Percentiles rank a stretch among this genome's conserved stretches.
phyloP scores from a whole-genome alignment of 2,329 filamentous ascomycete genomes.

The Stagonosporopsis rhizophila region DNA sequence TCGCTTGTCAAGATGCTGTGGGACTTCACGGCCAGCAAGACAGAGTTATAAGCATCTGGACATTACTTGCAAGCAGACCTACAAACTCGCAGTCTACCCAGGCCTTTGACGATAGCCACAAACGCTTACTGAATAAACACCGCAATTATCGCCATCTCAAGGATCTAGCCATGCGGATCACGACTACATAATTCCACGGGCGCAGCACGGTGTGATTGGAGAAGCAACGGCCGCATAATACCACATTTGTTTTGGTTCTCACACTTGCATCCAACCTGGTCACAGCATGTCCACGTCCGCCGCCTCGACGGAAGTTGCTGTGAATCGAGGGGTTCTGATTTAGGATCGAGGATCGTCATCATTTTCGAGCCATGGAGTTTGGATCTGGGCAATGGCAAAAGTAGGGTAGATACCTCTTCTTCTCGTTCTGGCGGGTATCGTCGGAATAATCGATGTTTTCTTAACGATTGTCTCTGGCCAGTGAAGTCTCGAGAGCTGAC shows the following conservation, averaged over 20 bases:
- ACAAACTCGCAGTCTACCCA: conserved; percentile 1
- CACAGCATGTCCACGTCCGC: background rate
- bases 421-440: background rate
- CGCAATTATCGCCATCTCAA: background rate
- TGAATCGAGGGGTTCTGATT: background rate
- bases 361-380: conserved; percentile 21
- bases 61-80: conserved; percentile 1
- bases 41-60: conserved; percentile 36
- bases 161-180: background rate
- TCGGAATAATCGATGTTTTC: conserved; percentile 14
- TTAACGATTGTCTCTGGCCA: background rate
- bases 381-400: conserved; percentile 17
- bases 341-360: background rate
- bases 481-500: background rate
- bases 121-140: background rate
- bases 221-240: background rate
- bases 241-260: background rate
- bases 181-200: background rate
- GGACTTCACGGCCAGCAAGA: conserved; percentile 71
- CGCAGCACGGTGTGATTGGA: background rate
- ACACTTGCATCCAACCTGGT: background rate
- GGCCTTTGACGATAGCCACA: background rate
- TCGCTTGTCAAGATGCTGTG: conserved; percentile 89
- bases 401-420: conserved; percentile 12
- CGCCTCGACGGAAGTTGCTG: background rate